Base-by-base conservation (phyloP, 257 asterid species). In the Solanum tacnaense region DNA sequence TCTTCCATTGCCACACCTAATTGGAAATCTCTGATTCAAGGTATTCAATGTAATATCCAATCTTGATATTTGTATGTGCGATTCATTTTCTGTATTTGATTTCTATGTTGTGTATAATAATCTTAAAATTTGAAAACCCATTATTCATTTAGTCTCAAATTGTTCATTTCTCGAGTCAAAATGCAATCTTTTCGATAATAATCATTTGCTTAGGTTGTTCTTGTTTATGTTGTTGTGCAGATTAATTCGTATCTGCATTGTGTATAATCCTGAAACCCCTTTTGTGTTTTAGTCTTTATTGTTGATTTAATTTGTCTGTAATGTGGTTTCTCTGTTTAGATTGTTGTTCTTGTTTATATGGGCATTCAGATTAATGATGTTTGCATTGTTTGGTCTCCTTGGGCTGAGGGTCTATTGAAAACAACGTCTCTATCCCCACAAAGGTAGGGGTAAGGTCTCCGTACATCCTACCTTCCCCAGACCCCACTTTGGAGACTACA, bases 11-110 rank as follows among this genome's bases (percentile, higher is more conserved):
- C 85, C 88, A 81, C 84, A 88, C 44, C 82, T n/a, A 75, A 89
- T 90, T 87, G 49, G 56, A 81, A 73, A 62, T 62, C 41, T 89
- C 86, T 88, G 88, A 86, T 90, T 88, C 35, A 84, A 86, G 92
- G 91, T 91, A 73, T 39, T 88, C 86, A 27, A 49, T 89, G 83
- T 25, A 23, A 65, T 88, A 36, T 84, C 70, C 8, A 44, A 49
- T 79, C 85, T 31, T 70, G 25, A 20, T 65, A 72, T 84, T 89
- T 89, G 32, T 44, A 13, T 67, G 75, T 71, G 65, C 44, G 5
- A 82, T 39, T 46, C 21, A 56, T n/a, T 83, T 56, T 79, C 7
- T 75, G 2, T 38, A 75, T 75, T 75, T 41, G 84, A 78, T 78
- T 39, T 78, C 62, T 41, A 7, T 41, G 25, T 41, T 23, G 7